A percentile compares a stretch with the other conserved stretches of the same genome.
Evolutionary conservation across 2,329 filamentous ascomycete species (phyloP).

Genomic region (Fusarium sp.): DNA sequence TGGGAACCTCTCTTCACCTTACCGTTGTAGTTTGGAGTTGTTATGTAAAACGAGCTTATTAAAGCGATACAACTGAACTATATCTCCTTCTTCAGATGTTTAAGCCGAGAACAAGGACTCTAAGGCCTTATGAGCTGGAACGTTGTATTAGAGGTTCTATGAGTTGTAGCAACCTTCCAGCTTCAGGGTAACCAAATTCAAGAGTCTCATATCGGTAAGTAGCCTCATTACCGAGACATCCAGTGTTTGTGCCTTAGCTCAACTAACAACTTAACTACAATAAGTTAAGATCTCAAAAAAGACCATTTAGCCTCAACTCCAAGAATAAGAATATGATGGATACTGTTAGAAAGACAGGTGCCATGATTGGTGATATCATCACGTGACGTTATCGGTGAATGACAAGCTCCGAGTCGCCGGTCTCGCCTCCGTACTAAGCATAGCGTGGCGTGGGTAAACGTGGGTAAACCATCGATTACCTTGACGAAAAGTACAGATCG

Average conservation of each 20-base stretch:
- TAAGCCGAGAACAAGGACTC: background rate
- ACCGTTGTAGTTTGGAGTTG: no score
- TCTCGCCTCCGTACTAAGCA: slow-evolving; percentile 12
- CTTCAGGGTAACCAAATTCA: background rate
- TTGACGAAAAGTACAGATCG: slow-evolving; percentile 49
- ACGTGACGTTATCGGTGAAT: slow-evolving; percentile 37
- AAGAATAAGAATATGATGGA: slow-evolving; percentile 27
- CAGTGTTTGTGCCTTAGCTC: background rate
- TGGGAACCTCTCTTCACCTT: no score
- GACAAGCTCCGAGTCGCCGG: slow-evolving; percentile 35
- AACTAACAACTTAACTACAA: background rate
- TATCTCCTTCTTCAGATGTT: no score
- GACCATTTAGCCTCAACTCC: background rate
- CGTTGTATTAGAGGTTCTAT: background rate
- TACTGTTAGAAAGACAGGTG: slow-evolving; percentile 15
- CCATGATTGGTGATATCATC: background rate
- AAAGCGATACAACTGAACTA: no score
- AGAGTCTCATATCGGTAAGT: background rate
- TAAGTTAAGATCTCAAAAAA: background rate
- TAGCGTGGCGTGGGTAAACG: slow-evolving; percentile 26
- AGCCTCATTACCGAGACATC: background rate
- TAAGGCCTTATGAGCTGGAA: background rate
- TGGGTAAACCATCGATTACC: slow-evolving; percentile 33
- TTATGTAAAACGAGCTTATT: no score
- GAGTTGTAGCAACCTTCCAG: background rate